Base-by-base conservation (phyloP, 2,329 filamentous ascomycete species). In the Aspergillus sp. region DNA sequence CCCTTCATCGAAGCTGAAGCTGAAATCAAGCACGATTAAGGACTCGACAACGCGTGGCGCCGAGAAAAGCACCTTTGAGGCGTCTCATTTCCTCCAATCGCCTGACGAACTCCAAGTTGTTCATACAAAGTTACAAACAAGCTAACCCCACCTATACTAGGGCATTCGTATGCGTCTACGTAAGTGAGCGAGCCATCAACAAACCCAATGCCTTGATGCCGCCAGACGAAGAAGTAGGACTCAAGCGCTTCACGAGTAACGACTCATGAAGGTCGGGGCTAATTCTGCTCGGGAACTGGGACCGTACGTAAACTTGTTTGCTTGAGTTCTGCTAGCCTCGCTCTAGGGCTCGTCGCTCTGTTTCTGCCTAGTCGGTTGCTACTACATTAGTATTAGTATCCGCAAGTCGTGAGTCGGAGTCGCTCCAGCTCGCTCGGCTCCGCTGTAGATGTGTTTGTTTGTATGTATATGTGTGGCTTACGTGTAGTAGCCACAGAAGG, bases 111-210 rank as follows among this genome's bases (percentile, higher is more conserved):
- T n/a, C 35, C 27, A 31, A 11, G 8, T 9, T 31, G 27, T 31
- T 4, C 27, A 31, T 31, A 31, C 27, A 31, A 31, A 12, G 27
- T 31, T 8, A 31, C 27, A 31, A 31, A 31, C 52, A 25, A 40
- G 52, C 52, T 54, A 54, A 54, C 33, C 52, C 52, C 41, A 53
- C 43, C 31, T 23, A 43, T 31, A 43, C 55, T 48, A 56, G 59
- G 56, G 62, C 49, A 65, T 66, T 64, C 64, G 64, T 66, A 64
- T 59, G 61, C 56, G 60, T 27, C 61, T 64, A 66, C 64, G 64
- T 64, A 66, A 62, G 60, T 62, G 49, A 55, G 33, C 40, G 49
- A 40, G 35, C 12, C 14, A 37, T 40, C 58, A 50, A 49, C 55
- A 53, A 35, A 27, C 46, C 17, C 54, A 55, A 46, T 19, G 21